These are phyloP conservation scores for Colletotrichum sp. DNA, from an alignment of 2,329 filamentous ascomycete species.

Conservation along the genomic window DNA sequence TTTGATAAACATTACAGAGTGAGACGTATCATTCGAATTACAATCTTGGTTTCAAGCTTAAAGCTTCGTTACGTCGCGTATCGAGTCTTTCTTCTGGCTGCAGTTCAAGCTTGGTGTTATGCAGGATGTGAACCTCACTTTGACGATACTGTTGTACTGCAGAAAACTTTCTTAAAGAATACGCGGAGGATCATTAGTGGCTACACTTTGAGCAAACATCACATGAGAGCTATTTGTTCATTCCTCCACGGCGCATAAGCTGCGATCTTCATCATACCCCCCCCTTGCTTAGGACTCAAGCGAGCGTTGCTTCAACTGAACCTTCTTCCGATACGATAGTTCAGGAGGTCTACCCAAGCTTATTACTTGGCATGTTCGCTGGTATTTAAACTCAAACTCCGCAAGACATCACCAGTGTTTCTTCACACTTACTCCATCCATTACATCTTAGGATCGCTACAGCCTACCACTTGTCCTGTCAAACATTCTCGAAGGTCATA, in stretches of 20 bases:
- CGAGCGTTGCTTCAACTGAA: background rate
- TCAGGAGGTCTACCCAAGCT: background rate
- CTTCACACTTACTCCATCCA: background rate
- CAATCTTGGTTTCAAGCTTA: background rate
- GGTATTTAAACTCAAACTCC: background rate
- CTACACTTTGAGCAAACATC: background rate
- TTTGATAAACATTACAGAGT: accelerated
- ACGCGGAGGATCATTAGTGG: accelerated
- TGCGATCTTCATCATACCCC: background rate
- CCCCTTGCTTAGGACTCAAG: background rate
- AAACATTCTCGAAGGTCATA: background rate
- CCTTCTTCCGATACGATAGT: accelerated
- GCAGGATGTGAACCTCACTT: background rate
- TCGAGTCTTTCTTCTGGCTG: background rate
- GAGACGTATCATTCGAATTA: background rate
- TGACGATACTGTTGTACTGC: background rate
- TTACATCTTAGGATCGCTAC: background rate
- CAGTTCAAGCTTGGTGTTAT: background rate
- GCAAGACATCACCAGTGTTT: background rate
- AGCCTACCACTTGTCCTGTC: accelerated
- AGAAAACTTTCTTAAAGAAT: background rate
- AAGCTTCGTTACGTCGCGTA: background rate
- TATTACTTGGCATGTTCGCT: background rate
- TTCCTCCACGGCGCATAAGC: background rate
- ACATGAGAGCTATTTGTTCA: background rate